Evolutionary conservation across 768 basidiomycete species (phyloP), one percentile per base, ranked within the genome.

Genomic region (Phylloporus scabripes): DNA sequence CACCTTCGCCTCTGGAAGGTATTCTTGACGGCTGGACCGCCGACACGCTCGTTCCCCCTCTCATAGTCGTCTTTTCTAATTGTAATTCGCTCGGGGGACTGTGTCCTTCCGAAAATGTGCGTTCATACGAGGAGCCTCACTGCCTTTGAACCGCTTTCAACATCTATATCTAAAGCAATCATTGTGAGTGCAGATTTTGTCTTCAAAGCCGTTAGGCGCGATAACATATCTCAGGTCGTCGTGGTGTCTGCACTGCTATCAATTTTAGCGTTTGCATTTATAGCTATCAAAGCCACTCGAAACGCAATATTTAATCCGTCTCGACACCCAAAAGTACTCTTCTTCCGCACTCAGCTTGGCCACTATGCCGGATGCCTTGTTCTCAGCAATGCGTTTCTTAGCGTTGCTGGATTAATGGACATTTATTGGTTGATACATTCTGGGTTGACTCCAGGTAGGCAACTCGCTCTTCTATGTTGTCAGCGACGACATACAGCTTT

Each of bases 341-440:
- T 87, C 64, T 85, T 88, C 64, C 74, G 76, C 49, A 85, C 84
- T 7, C 84, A 85, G 53, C 74, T 87, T 12, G 87, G 87, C 1
- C 75, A 77, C 43, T 87, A 86, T 61, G 75, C 78, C n/a, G 73
- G 71, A 33, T 85, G 79, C 58, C 70, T 89, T 48, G 70, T 87
- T 51, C 55, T 81, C 23, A 75, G 76, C 51, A 81, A 86, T 61
- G 66, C 78, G 46, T 67, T 82, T 60, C 77, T 69, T 49, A 72
- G 75, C 28, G 45, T 72, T 14, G 72, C 81, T 45, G 82, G 81
- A 33, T 62, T 83, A 8, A 71, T 87, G 42, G 74, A 75, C 29
- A 54, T 82, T 42, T 58, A 64, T 26, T 86, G 83, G 80, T 43
- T 77, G 29, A 46, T 64, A 11, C 50, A 64, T 32, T 70, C 66